phyloP scores from a whole-genome alignment of 768 basidiomycete genomes.

The Suillus subaureus region DNA sequence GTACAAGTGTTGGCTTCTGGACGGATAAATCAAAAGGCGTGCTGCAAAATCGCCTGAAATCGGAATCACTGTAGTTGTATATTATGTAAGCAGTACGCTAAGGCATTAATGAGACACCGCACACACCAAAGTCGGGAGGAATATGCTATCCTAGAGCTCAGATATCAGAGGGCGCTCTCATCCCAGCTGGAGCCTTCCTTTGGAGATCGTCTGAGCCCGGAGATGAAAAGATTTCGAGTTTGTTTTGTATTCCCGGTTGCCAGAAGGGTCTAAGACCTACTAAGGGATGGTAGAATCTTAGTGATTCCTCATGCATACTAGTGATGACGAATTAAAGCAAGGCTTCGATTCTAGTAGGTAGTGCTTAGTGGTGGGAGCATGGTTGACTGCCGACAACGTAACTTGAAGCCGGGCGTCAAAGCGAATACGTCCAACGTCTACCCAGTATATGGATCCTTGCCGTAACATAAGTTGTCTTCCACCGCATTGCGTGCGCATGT shows the following conservation, averaged over 20 bases:
- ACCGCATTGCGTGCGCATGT: neutral
- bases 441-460: neutral
- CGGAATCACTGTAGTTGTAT: neutral
- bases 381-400: neutral
- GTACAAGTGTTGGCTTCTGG: neutral
- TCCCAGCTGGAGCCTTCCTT: neutral
- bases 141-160: neutral
- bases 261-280: neutral
- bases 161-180: neutral
- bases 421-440: neutral
- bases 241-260: constrained; percentile 1
- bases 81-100: too few relatives aligned
- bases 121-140: neutral
- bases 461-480: neutral
- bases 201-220: neutral
- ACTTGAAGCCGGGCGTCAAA: neutral
- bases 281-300: neutral
- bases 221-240: neutral
- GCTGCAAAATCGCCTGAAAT: neutral
- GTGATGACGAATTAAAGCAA: neutral
- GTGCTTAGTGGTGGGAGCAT: neutral
- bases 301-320: neutral
- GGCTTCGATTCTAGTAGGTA: neutral
- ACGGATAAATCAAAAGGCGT: neutral
- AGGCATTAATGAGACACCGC: too few relatives aligned